Evolutionary conservation across 2,329 filamentous ascomycete genomes (phyloP), one percentile per base, ranked within the genome.

Genomic region (Clarireedia homoeocarpa): DNA sequence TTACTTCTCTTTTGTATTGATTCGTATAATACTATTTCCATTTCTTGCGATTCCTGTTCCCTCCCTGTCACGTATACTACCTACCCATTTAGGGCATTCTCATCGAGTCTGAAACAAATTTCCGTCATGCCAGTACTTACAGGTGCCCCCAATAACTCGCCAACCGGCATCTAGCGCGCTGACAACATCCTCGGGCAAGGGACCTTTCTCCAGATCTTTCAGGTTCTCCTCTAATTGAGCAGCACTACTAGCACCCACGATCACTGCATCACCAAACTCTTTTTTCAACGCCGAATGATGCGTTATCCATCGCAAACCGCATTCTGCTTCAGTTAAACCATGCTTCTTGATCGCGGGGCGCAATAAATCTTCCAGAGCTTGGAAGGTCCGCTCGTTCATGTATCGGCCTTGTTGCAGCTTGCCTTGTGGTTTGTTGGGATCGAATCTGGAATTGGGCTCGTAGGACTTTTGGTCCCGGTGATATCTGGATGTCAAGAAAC

Each of bases 81-180:
- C 20, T 20, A 20, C 20, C 20, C 20, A 20, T 20, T 20, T 20
- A 20, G 20, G 20, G 2, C 20, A 20, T 20, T 20, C 20, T 20
- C 20, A 20, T 20, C 20, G 20, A 20, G 2, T 20, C 20, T 20
- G 20, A 20, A 20, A 20, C 20, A 20, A 20, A 20, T 20, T 20
- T 20, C 20, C 20, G 2, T 20, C 20, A 51, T 51, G 48, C 10
- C 38, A 40, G 40, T 51, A 51, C 23, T 51, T 51, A 15, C 39
- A 51, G 14, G 34, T 34, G 6, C 48, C 36, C 5, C 34, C 38
- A 39, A 51, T 51, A 5, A 39, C 34, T 4, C 17, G 61, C 90
- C 91, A 95, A 3, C 88, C 89, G 70, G 88, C 75, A 63, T 95
- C 89, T 57, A 95, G 73, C 12, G 81, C 84, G 67, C 84, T 72